These are phyloP conservation scores for Mortierella alpina DNA, from an alignment of 192 early-diverging fungal species.

Conservation along the genomic window DNA sequence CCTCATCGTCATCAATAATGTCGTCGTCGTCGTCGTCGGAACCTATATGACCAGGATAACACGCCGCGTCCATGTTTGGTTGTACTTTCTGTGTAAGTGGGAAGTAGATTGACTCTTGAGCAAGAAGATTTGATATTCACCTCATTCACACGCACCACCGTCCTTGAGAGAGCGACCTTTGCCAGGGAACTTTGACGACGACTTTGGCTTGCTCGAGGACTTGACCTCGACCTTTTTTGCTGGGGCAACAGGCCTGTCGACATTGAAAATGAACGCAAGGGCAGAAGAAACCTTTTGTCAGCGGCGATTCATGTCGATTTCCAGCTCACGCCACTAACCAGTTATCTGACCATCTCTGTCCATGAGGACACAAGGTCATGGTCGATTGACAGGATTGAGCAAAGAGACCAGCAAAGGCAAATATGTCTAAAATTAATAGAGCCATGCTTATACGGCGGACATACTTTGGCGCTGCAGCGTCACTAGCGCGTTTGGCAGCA, in stretches of 20 bases:
- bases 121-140: too few relatives aligned
- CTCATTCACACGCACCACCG: conserved; percentile 2
- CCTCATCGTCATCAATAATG: conserved; percentile 23
- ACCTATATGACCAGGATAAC: background rate
- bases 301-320: background rate
- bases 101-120: too few relatives aligned
- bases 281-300: background rate
- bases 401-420: too few relatives aligned
- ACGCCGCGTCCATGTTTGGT: too few relatives aligned
- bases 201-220: conserved; percentile 29
- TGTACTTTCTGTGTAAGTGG: too few relatives aligned
- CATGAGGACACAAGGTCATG: too few relatives aligned
- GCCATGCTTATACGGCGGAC: background rate
- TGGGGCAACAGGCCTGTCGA: conserved; percentile 11
- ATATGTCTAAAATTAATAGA: too few relatives aligned
- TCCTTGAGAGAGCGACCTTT: conserved; percentile 38
- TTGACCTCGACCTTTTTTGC: conserved; percentile 38
- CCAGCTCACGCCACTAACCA: too few relatives aligned
- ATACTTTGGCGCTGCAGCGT: conserved; percentile 14
- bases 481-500: conserved; percentile 41
- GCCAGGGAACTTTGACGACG: conserved; percentile 51
- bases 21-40: conserved; percentile 44
- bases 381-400: too few relatives aligned
- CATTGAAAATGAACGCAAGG: background rate
- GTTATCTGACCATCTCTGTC: too few relatives aligned